Evolutionary conservation across 1,284 basidiomycete species (phyloP).

Genomic region (Papiliotrema flavescens): DNA sequence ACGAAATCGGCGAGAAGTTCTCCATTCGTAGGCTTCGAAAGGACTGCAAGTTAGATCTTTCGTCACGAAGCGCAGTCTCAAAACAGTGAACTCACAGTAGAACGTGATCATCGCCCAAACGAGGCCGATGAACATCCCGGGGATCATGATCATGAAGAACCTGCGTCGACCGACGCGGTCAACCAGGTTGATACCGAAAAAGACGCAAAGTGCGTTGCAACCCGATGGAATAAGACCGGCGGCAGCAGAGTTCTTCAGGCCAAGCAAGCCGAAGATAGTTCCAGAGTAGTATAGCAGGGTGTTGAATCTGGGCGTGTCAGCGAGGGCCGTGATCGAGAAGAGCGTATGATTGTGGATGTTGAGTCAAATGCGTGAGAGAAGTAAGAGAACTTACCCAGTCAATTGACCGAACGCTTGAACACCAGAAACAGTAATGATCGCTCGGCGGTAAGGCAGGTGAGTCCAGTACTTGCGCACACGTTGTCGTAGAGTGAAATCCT

Average conservation of each 20-base stretch:
- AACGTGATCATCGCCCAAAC: conserved; percentile 31
- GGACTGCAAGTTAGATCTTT: background rate
- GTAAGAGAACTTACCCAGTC: conserved; percentile 9
- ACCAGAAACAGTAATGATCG: conserved; percentile 19
- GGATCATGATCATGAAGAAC: conserved; percentile 23
- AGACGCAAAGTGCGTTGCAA: conserved; percentile 35
- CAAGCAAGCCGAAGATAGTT: conserved; percentile 35
- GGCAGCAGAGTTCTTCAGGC: conserved; percentile 37
- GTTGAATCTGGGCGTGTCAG: conserved; percentile 45
- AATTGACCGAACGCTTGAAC: conserved; percentile 28
- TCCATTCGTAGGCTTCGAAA: conserved; percentile 3
- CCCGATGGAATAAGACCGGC: conserved; percentile 34
- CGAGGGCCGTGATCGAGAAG: background rate
- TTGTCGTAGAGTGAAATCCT: conserved; percentile 8
- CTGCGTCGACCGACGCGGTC: conserved; percentile 10
- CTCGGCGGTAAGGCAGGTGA: conserved; percentile 18
- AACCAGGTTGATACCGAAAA: conserved; percentile 30
- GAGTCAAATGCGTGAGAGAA: too few species aligned
- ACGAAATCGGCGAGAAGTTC: conserved; percentile 14
- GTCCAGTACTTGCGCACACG: conserved; percentile 15
- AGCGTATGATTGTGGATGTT: too few species aligned
- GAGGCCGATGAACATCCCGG: conserved; percentile 26
- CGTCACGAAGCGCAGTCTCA: too few species aligned
- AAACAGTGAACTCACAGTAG: conserved; percentile 15
- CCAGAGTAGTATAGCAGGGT: conserved; percentile 34